Percentiles rank a stretch among this genome's conserved stretches.
Conservation (phyloP, 2,329 filamentous ascomycete species). For the Cytospora leucostoma region DNA sequence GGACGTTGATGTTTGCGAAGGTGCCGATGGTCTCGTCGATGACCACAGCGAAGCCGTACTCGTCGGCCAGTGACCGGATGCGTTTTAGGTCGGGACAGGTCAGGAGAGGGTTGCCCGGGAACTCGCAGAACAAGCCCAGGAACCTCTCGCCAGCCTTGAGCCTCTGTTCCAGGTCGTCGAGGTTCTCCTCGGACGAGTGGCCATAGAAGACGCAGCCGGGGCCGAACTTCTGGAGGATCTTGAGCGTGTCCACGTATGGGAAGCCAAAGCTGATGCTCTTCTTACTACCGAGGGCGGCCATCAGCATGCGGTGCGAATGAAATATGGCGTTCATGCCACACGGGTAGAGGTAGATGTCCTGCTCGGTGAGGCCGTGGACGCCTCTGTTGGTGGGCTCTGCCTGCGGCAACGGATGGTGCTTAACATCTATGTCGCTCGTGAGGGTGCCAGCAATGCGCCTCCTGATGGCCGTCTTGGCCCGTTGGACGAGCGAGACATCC, state of each 20-base stretch:
- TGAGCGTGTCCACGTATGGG: constrained; percentile 94
- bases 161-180: constrained; percentile 78
- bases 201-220: constrained; percentile 89
- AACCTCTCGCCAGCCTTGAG: constrained; percentile 73
- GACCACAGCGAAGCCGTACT: constrained; percentile 85
- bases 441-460: constrained; percentile 87
- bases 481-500: constrained; percentile 73
- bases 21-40: constrained; percentile 97
- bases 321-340: constrained; percentile 96
- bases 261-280: constrained; percentile 95
- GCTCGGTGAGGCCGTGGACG: constrained; percentile 69
- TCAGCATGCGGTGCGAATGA: constrained; percentile 75
- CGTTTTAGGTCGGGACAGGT: constrained; percentile 79
- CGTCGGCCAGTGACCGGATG: constrained; percentile 77
- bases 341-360: constrained; percentile 87
- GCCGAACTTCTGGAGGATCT: constrained; percentile 92
- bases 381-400: constrained; percentile 54
- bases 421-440: constrained; percentile 68
- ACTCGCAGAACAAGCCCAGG: constrained; percentile 88
- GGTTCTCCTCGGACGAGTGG: constrained; percentile 70
- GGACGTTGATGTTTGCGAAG: constrained; percentile 91
- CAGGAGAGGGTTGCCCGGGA: constrained; percentile 88
- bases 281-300: constrained; percentile 61
- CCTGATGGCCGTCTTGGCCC: constrained; percentile 83
- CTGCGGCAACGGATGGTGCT: constrained; percentile 52